Base-by-base conservation (phyloP, 129 eudicot genomes). In the Pittosporum tobira region DNA sequence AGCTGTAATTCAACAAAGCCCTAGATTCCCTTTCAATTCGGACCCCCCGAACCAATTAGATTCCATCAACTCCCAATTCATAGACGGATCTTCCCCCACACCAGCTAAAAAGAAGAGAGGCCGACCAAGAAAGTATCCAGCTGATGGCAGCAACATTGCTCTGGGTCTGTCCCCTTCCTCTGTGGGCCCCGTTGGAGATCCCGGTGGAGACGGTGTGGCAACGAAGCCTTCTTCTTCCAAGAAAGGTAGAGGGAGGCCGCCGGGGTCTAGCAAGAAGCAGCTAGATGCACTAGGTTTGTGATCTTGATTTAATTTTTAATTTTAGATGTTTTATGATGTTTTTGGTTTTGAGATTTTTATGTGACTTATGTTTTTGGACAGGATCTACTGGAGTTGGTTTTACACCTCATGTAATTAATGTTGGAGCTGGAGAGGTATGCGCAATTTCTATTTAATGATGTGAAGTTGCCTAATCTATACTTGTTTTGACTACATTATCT, bases 261-360 rank as follows among this genome's bases (percentile, higher is more conserved):
- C 97, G 3, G 84, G 97, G n/a, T 85, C 97, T 0, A 88, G 87
- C 40, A 85, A 85, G 80, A 85, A 68, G 44, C 95, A 89, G 58
- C n/a, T 82, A 64, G 95, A 89, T 71, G 97, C 97, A 13, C 70
- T 89, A 79, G 97, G 97, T 88, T 40, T 15, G 20, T 40, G 30
- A 9, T 22, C 59, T 56, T 44, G 16, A 48, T 22, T 36, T 16
- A 52, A 44, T 0, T 44, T 44, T 5, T 37, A 28, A 12, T 11
- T 36, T 36, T n/a, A n/a, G 21, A 46, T 15, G n/a, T 8, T n/a
- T 25, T 20, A 19, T 20, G 55, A 20, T 21, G n/a, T 49, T 49
- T 49, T 19, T 49, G 21, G 23, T 13, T 6, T 22, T 49, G 24
- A 20, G 59, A 2, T 29, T 37, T 26, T 62, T 3, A 52, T 20